Evolutionary conservation across 495 filamentous ascomycete genomes (phyloP), one percentile per base, ranked within the genome.

Genomic region (Aspergillus kassunensis): DNA sequence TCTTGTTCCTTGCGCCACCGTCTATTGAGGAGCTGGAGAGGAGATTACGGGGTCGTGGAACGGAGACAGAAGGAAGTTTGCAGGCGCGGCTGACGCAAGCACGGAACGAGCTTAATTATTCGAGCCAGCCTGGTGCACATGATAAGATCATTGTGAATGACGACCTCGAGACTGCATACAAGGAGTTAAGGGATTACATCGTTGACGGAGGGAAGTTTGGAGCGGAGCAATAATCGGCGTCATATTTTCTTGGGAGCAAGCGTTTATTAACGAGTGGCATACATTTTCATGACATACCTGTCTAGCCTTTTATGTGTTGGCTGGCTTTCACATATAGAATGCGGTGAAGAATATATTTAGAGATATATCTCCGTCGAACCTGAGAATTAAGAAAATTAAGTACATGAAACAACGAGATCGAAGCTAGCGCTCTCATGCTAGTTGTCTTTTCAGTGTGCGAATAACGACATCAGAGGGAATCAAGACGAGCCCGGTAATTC

Each of bases 71-170:
- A 61, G 87, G 87, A 7, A 82, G 77, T 12, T 74, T 98, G 24
- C 68, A 75, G 60, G 89, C 89, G 73, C 73, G 92, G 29, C 66
- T 97, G 44, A 65, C 77, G 15, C 90, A 93, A 66, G 93, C 92
- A 2, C 79, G 80, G 70, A 78, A 79, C 45, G 93, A 98, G 76
- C 76, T 97, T 45, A 89, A 86, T 54, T 96, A 82, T 65, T 76
- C 90, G 13, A 78, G 86, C 61, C 79, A 78, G 12, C 77, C 80
- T 0, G 90, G 87, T 13, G 83, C 85, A 9, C 88, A 93, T 68
- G 93, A 97, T 58, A 81, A 82, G 70, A 83, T 89, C 47, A 83
- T 98, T 54, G 84, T 96, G 29, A 98, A 98, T 62, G 87, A 95
- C 67, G 82, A 96, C 60, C 66, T 97, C 56, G 89, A 96, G 52